Percentiles rank a stretch among this genome's conserved stretches.
phyloP scores from a whole-genome alignment of 2,329 filamentous ascomycete genomes.

The Penicillium sp. region DNA sequence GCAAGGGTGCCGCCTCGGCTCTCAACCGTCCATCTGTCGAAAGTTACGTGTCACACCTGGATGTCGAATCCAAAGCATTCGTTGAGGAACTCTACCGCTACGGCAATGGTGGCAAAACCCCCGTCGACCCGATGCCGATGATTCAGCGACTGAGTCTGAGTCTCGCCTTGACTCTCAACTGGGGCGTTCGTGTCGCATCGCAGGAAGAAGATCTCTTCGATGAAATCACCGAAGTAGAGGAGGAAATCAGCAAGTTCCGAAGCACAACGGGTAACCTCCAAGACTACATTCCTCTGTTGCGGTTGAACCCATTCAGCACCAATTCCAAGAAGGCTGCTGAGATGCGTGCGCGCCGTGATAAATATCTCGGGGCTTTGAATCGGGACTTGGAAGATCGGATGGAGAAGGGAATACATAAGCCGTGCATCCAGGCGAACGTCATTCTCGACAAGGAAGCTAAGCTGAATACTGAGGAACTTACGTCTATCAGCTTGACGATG shows the following conservation, averaged over 20 bases:
- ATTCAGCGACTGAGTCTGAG: slow-evolving; percentile 67
- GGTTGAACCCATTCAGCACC: slow-evolving; percentile 66
- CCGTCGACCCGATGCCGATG: slow-evolving; percentile 69
- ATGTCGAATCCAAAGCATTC: slow-evolving; percentile 66
- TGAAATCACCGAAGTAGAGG: slow-evolving; percentile 75
- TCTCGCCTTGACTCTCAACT: slow-evolving; percentile 67
- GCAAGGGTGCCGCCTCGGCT: slow-evolving; percentile 68
- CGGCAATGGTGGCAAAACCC: slow-evolving; percentile 57
- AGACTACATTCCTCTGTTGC: slow-evolving; percentile 74
- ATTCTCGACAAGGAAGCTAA: slow-evolving; percentile 66
- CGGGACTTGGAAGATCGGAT: slow-evolving; percentile 63
- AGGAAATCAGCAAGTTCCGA: slow-evolving; percentile 71
- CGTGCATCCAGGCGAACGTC: slow-evolving; percentile 70
- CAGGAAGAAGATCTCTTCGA: slow-evolving; percentile 66
- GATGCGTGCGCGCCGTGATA: slow-evolving; percentile 63
- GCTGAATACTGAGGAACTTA: slow-evolving; percentile 65
- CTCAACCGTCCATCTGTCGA: slow-evolving; percentile 67
- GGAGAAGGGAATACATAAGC: slow-evolving; percentile 62
- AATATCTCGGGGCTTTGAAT: slow-evolving; percentile 63
- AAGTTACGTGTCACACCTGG: slow-evolving; percentile 65
- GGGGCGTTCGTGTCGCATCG: slow-evolving; percentile 64
- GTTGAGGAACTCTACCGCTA: slow-evolving; percentile 63
- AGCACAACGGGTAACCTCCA: slow-evolving; percentile 80
- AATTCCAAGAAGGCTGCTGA: slow-evolving; percentile 63
- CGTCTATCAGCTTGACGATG: slow-evolving; percentile 70